Base-by-base conservation (phyloP, 208 protist genomes). In the Acanthamoeba healyi region DNA sequence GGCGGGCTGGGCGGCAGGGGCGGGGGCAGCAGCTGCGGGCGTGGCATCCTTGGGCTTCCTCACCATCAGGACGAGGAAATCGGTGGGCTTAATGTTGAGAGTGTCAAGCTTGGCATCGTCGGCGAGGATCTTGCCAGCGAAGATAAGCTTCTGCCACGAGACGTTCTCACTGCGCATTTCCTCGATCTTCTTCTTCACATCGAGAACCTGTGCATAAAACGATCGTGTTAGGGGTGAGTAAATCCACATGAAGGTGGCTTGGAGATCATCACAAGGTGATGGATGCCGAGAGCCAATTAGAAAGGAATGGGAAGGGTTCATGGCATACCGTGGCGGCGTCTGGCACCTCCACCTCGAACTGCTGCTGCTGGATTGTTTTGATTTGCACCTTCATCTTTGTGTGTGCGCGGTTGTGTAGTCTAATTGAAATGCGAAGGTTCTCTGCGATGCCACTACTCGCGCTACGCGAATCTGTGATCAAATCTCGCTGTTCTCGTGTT, bases 1-100 rank as follows among this genome's bases (percentile, higher is more conserved):
- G 46, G 90, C 44, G 42, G 67, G 34, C 54, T 92, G 70, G 22
- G 96, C 38, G 26, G 89, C 63, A 42, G 94, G 40, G 49, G 84
- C 93, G 5, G 93, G n/a, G n/a, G n/a, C n/a, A n/a, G n/a, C 22
- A 22, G 93, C 15, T 10, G 92, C 92, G 42, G 32, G 40, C 19
- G 84, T 46, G 24, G 58, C 84, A 7, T 51, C 70, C 72, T 61
- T 51, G 22, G 92, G 92, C 92, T 94, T 46, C 26, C 67, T 84
- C 5, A 94, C 89, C 94, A 95, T 95, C 12, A 95, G 29, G 32
- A 95, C 90, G 46, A 95, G 34, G 51, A 94, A 94, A 42, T 81
- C 88, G 22, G 32, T 74, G 9, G 93, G 81, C 42, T 94, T 94
- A 9, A 95, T 65, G 42, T 10, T 61, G 87, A 77, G 42, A 6